Evolutionary conservation across 2,329 filamentous ascomycete genomes (phyloP), one percentile per base, ranked within the genome.

Genomic region (Nigrospora osmanthi): DNA sequence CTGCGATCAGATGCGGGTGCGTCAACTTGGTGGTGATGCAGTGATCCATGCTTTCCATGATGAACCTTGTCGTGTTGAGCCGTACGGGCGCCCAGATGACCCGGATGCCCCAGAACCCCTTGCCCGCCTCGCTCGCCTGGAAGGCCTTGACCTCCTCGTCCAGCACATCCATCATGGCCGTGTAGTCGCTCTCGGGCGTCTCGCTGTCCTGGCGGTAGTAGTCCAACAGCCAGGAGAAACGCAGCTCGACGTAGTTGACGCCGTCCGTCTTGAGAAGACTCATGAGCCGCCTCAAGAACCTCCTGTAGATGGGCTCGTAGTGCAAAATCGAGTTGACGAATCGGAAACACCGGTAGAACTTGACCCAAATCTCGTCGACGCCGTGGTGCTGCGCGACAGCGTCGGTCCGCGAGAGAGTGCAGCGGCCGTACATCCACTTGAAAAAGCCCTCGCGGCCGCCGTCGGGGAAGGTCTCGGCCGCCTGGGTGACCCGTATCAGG

Each of bases 301-400:
- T 71, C 19, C 89, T 80, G 66, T 87, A 91, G 50, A 97, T 87
- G 13, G 90, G 90, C 65, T 96, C 91, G 65, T 96, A 95, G 65
- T 85, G 87, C 40, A 95, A 74, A 42, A 95, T 77, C 14, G 81
- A 83, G 35, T 79, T 78, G 38, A 91, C 73, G 4, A 91, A 78
- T 3, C 75, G 66, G 64, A 96, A 95, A 49, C 83, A 85, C 38
- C 76, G 79, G 41, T 68, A 70, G 65, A 96, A 95, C 58, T 93
- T 90, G 19, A 73, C 69, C 89, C 90, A 96, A 44, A 95, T 83
- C 43, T 84, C 84, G 60, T 93, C 83, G 14, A 89, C 75, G 3
- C 90, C 89, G 55, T 90, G 83, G 56, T 93, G 85, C 58, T 95
- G 88, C 52, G 84, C 76, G 38, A 90, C 72, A 11, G 82, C 83